Conservation (phyloP, 352 stramenopile genomes). For the Phytophthora parvispora region DNA sequence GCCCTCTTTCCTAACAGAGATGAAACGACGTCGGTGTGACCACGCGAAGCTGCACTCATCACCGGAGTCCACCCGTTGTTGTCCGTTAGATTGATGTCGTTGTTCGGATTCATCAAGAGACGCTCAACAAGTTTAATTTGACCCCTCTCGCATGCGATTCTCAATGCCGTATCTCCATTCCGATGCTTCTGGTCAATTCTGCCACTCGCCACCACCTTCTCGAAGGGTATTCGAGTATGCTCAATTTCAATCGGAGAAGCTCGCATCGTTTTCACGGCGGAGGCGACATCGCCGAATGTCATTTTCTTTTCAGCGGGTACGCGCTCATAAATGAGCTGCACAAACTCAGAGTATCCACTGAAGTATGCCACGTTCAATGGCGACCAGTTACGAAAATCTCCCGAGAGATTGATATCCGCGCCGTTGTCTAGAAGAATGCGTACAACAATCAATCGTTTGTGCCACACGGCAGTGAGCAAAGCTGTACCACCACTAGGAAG, state of each 20-base stretch:
- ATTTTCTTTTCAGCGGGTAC: background rate
- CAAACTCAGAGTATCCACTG: constrained; percentile 26
- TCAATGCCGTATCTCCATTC: constrained; percentile 26
- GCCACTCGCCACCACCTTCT: background rate
- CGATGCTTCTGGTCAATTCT: constrained; percentile 23
- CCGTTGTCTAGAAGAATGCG: constrained; percentile 18
- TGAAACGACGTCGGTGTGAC: constrained; percentile 8
- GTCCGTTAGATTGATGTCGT: constrained; percentile 20
- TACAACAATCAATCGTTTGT: constrained; percentile 3
- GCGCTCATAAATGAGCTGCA: constrained; percentile 25
- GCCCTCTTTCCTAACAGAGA: constrained; percentile 8
- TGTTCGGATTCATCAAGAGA: constrained; percentile 13
- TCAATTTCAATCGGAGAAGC: background rate
- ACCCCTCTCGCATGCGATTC: constrained; percentile 22
- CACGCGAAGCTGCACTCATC: constrained; percentile 4
- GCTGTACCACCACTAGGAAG: constrained; percentile 19
- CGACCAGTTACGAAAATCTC: constrained; percentile 26
- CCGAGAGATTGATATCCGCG: constrained; percentile 18
- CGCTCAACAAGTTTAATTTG: constrained; percentile 14
- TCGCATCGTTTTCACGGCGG: background rate
- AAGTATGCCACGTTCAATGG: constrained; percentile 24
- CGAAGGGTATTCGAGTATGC: background rate
- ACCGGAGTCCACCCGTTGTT: constrained; percentile 14
- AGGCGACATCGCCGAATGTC: background rate
- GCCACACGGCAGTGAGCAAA: background rate